Evolutionary conservation across 805 yeast species (phyloP), one percentile per base, ranked within the genome.

Genomic region (Wickerhamomyces ciferrii): DNA sequence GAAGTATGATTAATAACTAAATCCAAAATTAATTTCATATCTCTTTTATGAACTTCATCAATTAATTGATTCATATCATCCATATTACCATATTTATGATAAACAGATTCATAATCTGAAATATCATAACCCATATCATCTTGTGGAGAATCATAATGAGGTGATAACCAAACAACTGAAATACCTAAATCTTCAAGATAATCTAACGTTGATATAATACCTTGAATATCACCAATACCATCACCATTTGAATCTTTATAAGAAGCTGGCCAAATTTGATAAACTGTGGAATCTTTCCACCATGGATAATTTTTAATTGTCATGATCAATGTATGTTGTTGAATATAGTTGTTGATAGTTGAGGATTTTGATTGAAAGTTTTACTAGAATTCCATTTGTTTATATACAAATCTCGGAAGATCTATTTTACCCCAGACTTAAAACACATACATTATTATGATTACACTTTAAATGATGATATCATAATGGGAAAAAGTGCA

Each of bases 121-220:
- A 79, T 76, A 53, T 79, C 84, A 58, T 78, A 79, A 4, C 84
- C 84, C 83, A 79, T 78, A 58, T 79, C 84, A 43, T 72, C 76
- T 57, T 75, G 79, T 6, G 84, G 84, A 3, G 81, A 74, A 50
- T 74, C 79, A 62, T 69, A 78, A 67, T 75, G 74, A 20, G 84
- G 84, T 21, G 76, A 74, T 45, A 79, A 59, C 84, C 84, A 79
- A 37, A 79, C 63, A 15, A 74, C 72, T 48, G 76, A 80, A 15
- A 68, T 67, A 2, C 81, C 81, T 29, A 78, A 62, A 19, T 60
- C 60, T 55, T 74, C 70, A 58, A 79, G 56, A 59, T 79, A 76
- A 60, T 76, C 81, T 51, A 79, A 62, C 24, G 72, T 70, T 17
- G 75, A 68, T 49, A 74, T 66, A 47, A 79, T 74, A 19, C 84